phyloP scores from a whole-genome alignment of 768 basidiomycete genomes.

The Tylopilus intermedius region DNA sequence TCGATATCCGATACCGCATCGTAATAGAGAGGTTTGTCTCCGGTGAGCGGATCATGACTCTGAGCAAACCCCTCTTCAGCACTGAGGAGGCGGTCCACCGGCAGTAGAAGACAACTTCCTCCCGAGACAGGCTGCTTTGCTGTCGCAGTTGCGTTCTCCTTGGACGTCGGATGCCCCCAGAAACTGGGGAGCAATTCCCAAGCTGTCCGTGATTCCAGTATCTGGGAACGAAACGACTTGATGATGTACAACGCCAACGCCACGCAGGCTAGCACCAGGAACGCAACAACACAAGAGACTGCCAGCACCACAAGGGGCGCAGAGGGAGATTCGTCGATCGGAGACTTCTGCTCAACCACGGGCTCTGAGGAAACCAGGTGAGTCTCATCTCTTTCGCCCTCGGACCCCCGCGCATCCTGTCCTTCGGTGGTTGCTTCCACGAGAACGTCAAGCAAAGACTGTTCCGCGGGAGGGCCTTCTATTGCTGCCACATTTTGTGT shows the following conservation, averaged over 20 bases:
- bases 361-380: neutral
- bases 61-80: constrained; percentile 2
- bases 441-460: constrained; percentile 18
- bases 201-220: constrained; percentile 20
- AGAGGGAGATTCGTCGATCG: neutral
- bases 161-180: constrained; percentile 4
- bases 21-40: constrained; percentile 4
- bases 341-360: neutral
- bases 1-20: constrained; percentile 19
- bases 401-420: constrained; percentile 20
- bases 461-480: constrained; percentile 7
- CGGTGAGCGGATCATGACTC: neutral
- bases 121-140: neutral
- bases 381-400: neutral
- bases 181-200: constrained; percentile 24
- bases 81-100: neutral
- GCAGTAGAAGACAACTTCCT: neutral
- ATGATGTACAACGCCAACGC: constrained; percentile 18
- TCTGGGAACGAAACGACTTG: constrained; percentile 15
- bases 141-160: neutral
- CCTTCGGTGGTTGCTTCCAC: constrained; percentile 21
- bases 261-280: constrained; percentile 23
- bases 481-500: constrained; percentile 27
- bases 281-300: constrained; percentile 24
- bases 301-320: constrained; percentile 16